phyloP scores from a whole-genome alignment of 495 filamentous ascomycete genomes.

The Penicillium robsamsonii region DNA sequence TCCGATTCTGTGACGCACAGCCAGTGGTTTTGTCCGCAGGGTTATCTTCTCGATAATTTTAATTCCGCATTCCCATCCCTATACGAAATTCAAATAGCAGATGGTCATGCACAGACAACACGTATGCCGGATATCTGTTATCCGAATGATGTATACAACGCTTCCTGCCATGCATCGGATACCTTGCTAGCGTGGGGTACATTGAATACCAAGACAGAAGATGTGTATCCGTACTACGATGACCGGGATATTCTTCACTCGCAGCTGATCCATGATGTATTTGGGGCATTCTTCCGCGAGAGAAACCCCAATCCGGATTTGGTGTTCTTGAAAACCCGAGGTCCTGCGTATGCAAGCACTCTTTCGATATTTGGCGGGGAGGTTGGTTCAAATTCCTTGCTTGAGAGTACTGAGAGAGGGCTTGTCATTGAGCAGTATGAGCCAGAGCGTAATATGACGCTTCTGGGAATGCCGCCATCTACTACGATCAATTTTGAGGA shows the following conservation, averaged over 20 bases:
- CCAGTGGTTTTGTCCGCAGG: conserved; percentile 31
- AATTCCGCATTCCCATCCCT: conserved; percentile 20
- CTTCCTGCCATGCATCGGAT: conserved; percentile 32
- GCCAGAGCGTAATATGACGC: conserved; percentile 11
- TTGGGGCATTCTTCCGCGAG: conserved; percentile 24
- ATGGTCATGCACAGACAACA: conserved; percentile 27
- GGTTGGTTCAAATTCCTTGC: background rate
- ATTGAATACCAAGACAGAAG: conserved; percentile 29
- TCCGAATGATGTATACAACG: conserved; percentile 30
- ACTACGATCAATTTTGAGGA: conserved; percentile 15
- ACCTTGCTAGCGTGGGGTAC: conserved; percentile 33
- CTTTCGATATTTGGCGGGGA: conserved; percentile 3
- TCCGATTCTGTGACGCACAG: conserved; percentile 23
- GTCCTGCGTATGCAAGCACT: conserved; percentile 26
- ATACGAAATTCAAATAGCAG: conserved; percentile 24
- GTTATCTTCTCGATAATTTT: conserved; percentile 24
- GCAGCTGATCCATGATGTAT: conserved; percentile 32
- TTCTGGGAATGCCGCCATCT: conserved; percentile 18
- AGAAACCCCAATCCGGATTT: conserved; percentile 27
- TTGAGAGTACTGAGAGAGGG: background rate
- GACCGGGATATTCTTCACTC: conserved; percentile 22
- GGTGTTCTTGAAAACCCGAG: conserved; percentile 14
- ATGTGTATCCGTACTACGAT: conserved; percentile 28
- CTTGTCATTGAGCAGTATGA: conserved; percentile 10
- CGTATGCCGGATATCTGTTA: conserved; percentile 26